Evolutionary conservation across 2,329 filamentous ascomycete genomes (phyloP).

Genomic region (Fusarium nurragi): DNA sequence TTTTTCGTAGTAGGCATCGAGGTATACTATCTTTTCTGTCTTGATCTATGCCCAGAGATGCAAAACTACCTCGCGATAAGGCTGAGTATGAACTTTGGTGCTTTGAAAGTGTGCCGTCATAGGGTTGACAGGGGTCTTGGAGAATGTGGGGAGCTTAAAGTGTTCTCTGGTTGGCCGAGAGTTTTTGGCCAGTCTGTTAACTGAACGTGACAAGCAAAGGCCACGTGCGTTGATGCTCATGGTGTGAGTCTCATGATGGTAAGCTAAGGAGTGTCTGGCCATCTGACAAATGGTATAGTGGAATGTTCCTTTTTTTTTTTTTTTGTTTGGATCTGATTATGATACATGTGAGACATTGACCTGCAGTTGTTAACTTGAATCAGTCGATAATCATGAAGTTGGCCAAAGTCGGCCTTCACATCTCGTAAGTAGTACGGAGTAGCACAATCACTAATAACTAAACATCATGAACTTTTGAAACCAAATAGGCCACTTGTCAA

Average conservation of each 20-base stretch:
- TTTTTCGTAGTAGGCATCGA: not conserved
- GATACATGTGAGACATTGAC: not conserved
- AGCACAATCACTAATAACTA: slow-evolving; percentile 7
- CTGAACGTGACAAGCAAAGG: not conserved
- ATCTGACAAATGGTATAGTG: not conserved
- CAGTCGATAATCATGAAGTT: slow-evolving; percentile 24
- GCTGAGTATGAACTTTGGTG: slow-evolving; percentile 23
- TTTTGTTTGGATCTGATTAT: no score
- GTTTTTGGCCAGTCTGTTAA: not conserved
- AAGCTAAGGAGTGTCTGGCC: no score
- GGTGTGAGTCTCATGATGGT: no score
- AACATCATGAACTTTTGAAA: slow-evolving; percentile 36
- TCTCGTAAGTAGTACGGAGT: not conserved
- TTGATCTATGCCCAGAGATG: not conserved
- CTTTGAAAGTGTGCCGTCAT: slow-evolving; percentile 34
- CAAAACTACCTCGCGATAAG: slow-evolving; percentile 6
- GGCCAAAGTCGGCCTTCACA: not conserved
- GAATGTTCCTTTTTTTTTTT: not conserved
- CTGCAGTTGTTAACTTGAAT: not conserved
- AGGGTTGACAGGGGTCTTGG: slow-evolving; percentile 30
- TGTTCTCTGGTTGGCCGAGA: slow-evolving; percentile 15
- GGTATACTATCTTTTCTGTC: not conserved
- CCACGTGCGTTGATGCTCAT: slow-evolving; percentile 4
- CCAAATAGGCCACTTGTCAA: slow-evolving; percentile 36
- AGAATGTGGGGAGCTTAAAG: slow-evolving; percentile 32